Base-by-base conservation (phyloP, 306 rosid species). In the Vicia villosa region DNA sequence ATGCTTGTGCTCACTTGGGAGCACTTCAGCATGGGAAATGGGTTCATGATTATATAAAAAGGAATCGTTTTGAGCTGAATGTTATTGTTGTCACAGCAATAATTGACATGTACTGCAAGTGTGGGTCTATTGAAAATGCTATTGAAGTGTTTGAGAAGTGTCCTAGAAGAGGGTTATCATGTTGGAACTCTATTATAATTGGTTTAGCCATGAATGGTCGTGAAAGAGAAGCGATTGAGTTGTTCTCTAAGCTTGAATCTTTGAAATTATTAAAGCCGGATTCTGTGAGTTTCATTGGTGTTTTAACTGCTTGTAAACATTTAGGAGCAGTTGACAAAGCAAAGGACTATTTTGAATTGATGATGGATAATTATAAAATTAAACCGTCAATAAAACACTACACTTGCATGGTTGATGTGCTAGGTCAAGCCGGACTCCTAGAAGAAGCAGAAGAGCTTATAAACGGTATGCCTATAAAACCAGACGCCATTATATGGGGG, bases 401-500 rank as follows among this genome's bases (percentile, higher is more conserved):
- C 74, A 88, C 83, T 79, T 86, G 90, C 81, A 76, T 88, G 90
- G 95, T 94, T 36, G 90, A 87, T 69, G 84, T 90, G 68, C 61
- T 90, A 28, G 91, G 98, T 73, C 86, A 81, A 75, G 94, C 84
- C 15, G 87, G 80, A 55, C 79, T 82, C 32, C 75, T 90, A 41
- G 92, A 87, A 85, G 98, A 90, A 82, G 98, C 94, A 26, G 97
- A 88, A 43, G 78, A 75, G 68, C 69, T 94, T 32, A 85, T 87
- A 57, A 45, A 62, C 58, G 74, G 54, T 15, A 84, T 94, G 92
- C 74, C 90, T 59, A 42, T 84, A 57, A 17, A 90, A 63, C 82
- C 87, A 7, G 97, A 88, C 73, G 82, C 87, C 19, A 81, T 90
- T 57, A 84, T 94, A 57, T 90, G 97, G 97, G 98, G 96, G 4